Evolutionary conservation across 306 rosid species (phyloP).

Genomic region (Gastrolobium bilobum): DNA sequence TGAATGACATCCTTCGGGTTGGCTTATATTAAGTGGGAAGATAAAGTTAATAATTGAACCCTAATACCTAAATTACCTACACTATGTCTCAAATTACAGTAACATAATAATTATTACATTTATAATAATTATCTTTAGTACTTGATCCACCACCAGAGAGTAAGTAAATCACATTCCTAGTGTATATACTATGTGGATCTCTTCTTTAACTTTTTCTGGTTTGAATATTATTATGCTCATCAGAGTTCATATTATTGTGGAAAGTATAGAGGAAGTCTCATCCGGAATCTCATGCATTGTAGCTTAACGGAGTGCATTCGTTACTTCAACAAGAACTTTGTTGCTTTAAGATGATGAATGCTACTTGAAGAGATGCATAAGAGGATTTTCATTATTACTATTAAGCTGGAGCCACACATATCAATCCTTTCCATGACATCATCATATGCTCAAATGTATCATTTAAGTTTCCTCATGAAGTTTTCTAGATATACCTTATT

Average conservation of each 20-base stretch:
- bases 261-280: background rate
- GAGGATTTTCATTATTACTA: background rate
- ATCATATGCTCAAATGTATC: background rate
- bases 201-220: background rate
- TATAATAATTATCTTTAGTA: background rate
- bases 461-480: background rate
- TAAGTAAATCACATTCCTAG: background rate
- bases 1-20: background rate
- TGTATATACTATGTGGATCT: background rate
- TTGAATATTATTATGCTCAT: background rate
- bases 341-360: background rate
- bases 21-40: background rate
- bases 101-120: background rate
- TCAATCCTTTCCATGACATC: slow-evolving; percentile 9
- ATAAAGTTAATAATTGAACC: background rate
- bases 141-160: background rate
- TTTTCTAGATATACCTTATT: background rate
- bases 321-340: background rate
- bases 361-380: background rate
- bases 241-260: background rate
- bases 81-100: background rate
- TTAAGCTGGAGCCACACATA: background rate
- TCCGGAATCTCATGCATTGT: background rate
- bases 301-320: background rate
- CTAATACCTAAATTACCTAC: background rate